Evolutionary conservation across 2,329 filamentous ascomycete species (phyloP).

Genomic region (Didymella glomerata): DNA sequence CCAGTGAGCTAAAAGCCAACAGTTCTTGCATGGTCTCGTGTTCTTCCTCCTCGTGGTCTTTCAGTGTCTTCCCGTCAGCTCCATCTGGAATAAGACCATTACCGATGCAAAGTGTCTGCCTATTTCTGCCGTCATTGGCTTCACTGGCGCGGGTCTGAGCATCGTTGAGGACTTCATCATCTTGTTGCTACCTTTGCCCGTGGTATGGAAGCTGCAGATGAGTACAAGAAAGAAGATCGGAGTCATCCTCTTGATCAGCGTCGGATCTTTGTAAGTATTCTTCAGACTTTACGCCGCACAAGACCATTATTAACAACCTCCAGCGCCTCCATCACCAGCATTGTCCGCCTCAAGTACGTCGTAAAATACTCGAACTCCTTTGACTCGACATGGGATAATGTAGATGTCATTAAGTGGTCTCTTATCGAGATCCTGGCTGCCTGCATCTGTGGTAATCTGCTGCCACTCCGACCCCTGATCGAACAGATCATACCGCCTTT

Average conservation of each 20-base stretch:
- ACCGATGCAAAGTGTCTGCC: conserved; percentile 18
- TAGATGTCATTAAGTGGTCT: conserved; percentile 32
- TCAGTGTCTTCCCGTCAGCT: conserved; percentile 24
- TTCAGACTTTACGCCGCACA: neutral
- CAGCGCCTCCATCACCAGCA: conserved; percentile 28
- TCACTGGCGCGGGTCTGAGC: conserved; percentile 23
- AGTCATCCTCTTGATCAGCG: conserved; percentile 24
- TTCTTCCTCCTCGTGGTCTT: conserved; percentile 28
- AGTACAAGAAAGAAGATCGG: conserved; percentile 23
- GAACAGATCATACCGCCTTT: conserved; percentile 19
- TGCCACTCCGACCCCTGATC: conserved; percentile 20
- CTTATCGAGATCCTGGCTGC: conserved; percentile 28
- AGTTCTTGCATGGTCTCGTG: conserved; percentile 21
- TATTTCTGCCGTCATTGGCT: conserved; percentile 21
- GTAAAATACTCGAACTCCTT: conserved; percentile 26
- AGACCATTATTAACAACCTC: conserved; percentile 4
- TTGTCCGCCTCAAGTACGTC: conserved; percentile 26
- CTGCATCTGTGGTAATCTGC: conserved; percentile 27
- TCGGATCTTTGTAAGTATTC: conserved; percentile 25
- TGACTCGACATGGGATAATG: conserved; percentile 31
- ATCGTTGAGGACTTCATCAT: conserved; percentile 30
- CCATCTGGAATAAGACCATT: neutral
- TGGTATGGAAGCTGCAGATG: conserved; percentile 29
- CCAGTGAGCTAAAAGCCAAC: neutral
- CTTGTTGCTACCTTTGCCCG: conserved; percentile 24